Evolutionary conservation across 2,329 filamentous ascomycete species (phyloP).

Genomic region (Apiospora rasikravindrae): DNA sequence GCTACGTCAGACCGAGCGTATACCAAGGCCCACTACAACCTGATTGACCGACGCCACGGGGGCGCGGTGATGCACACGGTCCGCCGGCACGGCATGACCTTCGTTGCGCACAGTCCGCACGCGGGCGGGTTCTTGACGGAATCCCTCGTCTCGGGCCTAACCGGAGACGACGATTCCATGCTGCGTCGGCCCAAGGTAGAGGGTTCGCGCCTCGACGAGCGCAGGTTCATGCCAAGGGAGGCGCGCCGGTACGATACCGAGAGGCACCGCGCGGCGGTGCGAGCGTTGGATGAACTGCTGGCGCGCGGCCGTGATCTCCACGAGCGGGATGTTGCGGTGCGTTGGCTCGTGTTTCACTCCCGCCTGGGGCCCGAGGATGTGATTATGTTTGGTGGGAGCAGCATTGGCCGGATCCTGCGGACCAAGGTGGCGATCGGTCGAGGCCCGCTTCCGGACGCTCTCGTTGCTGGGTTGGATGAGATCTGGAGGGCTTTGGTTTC

Average conservation of each 20-base stretch:
- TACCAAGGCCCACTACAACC: conserved; percentile 26
- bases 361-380: conserved; percentile 23
- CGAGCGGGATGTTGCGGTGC: conserved; percentile 26
- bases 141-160: conserved; percentile 23
- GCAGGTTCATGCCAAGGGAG: conserved; percentile 24
- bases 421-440: not conserved
- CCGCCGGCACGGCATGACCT: conserved; percentile 23
- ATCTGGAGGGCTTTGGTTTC: not conserved
- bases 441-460: not conserved
- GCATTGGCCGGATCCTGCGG: conserved; percentile 23
- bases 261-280: conserved; percentile 24
- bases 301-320: conserved; percentile 19
- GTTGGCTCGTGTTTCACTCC: conserved; percentile 28
- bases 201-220: conserved; percentile 27
- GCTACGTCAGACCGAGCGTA: conserved; percentile 25
- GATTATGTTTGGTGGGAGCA: conserved; percentile 29
- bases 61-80: conserved; percentile 19
- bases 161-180: too few species aligned
- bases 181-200: too few species aligned
- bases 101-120: conserved; percentile 26
- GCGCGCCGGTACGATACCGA: conserved; percentile 26
- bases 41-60: conserved; percentile 23
- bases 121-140: conserved; percentile 28
- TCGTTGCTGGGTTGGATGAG: not conserved
- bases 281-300: conserved; percentile 19